Percentiles rank a stretch among this genome's conserved stretches.
These are phyloP conservation scores for Diplodia intermedia DNA, from an alignment of 2,329 filamentous ascomycete species.

Conservation along the genomic window DNA sequence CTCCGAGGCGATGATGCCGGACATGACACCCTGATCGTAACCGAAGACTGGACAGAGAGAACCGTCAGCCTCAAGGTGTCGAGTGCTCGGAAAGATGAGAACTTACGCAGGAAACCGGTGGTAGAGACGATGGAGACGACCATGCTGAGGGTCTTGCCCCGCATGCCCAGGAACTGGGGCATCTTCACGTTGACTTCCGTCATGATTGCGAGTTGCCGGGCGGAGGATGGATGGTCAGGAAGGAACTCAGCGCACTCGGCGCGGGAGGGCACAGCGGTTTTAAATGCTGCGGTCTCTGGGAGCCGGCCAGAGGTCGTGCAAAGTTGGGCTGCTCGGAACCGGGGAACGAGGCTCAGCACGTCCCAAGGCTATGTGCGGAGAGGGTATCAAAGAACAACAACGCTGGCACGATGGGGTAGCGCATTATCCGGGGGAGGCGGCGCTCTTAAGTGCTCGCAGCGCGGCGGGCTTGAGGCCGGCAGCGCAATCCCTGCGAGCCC, in stretches of 20 bases:
- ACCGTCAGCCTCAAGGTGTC: conserved; percentile 1
- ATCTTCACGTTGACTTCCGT: conserved; percentile 25
- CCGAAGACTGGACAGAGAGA: conserved; percentile 53
- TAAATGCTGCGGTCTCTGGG: not conserved
- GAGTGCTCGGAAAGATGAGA: not conserved
- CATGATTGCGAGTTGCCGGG: conserved; percentile 40
- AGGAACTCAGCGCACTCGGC: conserved; percentile 2
- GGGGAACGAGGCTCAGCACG: conserved; percentile 25
- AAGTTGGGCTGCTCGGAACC: conserved; percentile 10
- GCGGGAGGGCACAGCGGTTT: conserved; percentile 1
- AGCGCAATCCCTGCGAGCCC: conserved; percentile 7
- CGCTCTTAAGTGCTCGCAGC: conserved; percentile 7
- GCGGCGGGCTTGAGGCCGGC: conserved; percentile 17
- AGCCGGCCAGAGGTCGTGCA: conserved; percentile 30
- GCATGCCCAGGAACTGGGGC: conserved; percentile 64
- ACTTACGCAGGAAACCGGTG: conserved; percentile 61
- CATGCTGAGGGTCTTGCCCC: conserved; percentile 63
- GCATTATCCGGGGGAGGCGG: conserved; percentile 24
- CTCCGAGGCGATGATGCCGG: conserved; percentile 46
- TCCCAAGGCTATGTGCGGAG: conserved; percentile 2
- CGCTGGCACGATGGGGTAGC: conserved; percentile 22
- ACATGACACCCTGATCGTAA: conserved; percentile 58
- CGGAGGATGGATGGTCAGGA: not conserved
- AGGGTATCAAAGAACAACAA: conserved; percentile 11
- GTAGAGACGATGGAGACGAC: conserved; percentile 69